These are phyloP conservation scores for Rutstroemia sp. DNA, from an alignment of 2,329 filamentous ascomycete species.

Conservation along the genomic window DNA sequence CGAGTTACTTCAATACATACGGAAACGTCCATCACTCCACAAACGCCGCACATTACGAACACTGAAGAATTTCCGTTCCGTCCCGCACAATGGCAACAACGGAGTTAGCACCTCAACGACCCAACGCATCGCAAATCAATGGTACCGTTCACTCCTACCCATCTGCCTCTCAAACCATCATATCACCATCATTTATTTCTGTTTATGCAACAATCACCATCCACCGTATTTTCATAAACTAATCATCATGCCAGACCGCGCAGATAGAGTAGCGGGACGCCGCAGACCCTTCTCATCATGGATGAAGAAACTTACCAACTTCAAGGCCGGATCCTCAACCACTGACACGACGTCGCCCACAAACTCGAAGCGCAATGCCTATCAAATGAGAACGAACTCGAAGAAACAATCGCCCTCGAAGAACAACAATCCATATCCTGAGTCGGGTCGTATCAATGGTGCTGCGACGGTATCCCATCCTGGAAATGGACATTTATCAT, in stretches of 20 bases:
- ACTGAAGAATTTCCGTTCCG: too few species aligned
- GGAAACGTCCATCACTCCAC: not conserved
- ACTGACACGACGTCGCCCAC: conserved; percentile 39
- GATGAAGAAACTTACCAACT: conserved; percentile 88
- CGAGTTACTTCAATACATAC: not conserved
- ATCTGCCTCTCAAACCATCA: not conserved
- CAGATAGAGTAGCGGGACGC: conserved; percentile 48
- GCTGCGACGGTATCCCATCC: conserved; percentile 20
- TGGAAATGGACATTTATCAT: conserved; percentile 43
- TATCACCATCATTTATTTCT: not conserved
- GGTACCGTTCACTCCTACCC: too few species aligned
- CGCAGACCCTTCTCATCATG: conserved; percentile 84
- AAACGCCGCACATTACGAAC: too few species aligned
- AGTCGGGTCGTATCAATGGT: conserved; percentile 57
- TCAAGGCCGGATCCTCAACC: conserved; percentile 64
- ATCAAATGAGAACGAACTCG: conserved; percentile 34
- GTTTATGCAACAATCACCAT: not conserved
- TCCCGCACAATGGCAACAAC: conserved; percentile 31
- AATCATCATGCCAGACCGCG: conserved; percentile 49
- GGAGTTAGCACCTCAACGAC: conserved; percentile 34
- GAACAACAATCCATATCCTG: conserved; percentile 82
- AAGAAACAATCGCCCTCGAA: conserved; percentile 50
- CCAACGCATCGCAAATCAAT: not conserved
- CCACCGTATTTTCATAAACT: conserved; percentile 9
- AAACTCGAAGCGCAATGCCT: conserved; percentile 34